These are phyloP conservation scores for Gamsiella multidivaricata DNA, from an alignment of 192 early-diverging fungal genomes.

Conservation along the genomic window DNA sequence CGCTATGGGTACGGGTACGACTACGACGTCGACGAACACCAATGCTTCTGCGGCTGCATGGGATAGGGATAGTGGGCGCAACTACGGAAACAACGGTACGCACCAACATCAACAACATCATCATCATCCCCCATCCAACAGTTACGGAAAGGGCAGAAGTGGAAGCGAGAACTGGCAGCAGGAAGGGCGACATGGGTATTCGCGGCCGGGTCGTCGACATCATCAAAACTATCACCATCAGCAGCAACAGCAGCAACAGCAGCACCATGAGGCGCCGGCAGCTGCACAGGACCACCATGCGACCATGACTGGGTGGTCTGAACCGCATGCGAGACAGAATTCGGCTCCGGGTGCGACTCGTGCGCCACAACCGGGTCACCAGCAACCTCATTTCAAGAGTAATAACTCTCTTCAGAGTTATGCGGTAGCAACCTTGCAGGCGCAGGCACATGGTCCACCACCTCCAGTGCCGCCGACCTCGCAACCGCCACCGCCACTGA, in stretches of 20 bases:
- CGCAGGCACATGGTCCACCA: too few relatives aligned
- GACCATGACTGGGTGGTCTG: background rate
- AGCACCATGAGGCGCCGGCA: too few relatives aligned
- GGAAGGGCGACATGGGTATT: background rate
- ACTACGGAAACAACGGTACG: background rate
- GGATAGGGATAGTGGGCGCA: background rate
- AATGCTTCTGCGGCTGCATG: background rate
- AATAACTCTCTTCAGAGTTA: too few relatives aligned
- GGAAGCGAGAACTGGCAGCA: slow-evolving; percentile 10
- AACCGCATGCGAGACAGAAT: background rate
- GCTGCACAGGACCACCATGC: background rate
- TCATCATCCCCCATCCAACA: background rate
- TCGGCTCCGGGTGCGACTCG: background rate
- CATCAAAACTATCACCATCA: background rate
- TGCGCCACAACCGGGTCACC: too few relatives aligned
- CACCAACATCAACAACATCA: slow-evolving; percentile 11
- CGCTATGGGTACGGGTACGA: too few relatives aligned
- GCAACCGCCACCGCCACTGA: too few relatives aligned
- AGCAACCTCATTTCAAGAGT: too few relatives aligned
- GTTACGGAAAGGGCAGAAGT: background rate
- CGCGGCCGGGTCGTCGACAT: background rate
- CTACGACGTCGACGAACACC: too few relatives aligned
- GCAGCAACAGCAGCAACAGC: background rate
- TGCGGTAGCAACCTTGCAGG: too few relatives aligned
- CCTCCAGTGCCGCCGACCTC: too few relatives aligned